These are phyloP conservation scores for Zygnema circumcarinatum DNA, from an alignment of 139 green algal genomes.

Conservation along the genomic window DNA sequence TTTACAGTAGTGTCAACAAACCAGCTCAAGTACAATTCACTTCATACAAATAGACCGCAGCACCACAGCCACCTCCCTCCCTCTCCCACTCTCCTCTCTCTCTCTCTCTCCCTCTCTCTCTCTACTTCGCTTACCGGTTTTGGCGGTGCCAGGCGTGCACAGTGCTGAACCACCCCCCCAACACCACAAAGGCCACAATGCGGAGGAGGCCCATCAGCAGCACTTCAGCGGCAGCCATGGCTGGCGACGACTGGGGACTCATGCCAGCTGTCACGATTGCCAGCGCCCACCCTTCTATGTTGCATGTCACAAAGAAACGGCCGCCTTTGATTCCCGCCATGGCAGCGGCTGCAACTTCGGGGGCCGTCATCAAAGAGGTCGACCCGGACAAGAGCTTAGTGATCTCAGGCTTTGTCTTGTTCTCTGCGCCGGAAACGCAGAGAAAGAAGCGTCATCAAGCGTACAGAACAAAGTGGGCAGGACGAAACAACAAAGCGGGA, in stretches of 20 bases:
- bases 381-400: constrained; percentile 34
- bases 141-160: constrained; percentile 27
- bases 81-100: no score
- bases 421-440: constrained; percentile 9
- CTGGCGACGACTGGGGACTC: constrained; percentile 18
- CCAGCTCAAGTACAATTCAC: no score
- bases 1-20: no score
- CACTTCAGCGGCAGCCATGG: neutral
- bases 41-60: no score
- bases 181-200: constrained; percentile 11
- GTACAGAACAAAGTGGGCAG: neutral
- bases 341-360: neutral
- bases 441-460: neutral
- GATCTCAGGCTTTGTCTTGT: constrained; percentile 42
- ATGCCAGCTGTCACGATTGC: constrained; percentile 28
- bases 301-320: constrained; percentile 19
- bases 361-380: constrained; percentile 12
- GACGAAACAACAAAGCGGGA: constrained; percentile 3
- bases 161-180: neutral
- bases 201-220: constrained; percentile 19
- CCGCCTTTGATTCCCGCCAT: constrained; percentile 29
- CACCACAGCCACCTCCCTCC: no score
- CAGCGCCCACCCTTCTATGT: constrained; percentile 40
- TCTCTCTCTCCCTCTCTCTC: no score
- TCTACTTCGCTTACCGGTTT: no score